These are phyloP conservation scores for Quercus glauca DNA, from an alignment of 306 rosid species.

Conservation along the genomic window DNA sequence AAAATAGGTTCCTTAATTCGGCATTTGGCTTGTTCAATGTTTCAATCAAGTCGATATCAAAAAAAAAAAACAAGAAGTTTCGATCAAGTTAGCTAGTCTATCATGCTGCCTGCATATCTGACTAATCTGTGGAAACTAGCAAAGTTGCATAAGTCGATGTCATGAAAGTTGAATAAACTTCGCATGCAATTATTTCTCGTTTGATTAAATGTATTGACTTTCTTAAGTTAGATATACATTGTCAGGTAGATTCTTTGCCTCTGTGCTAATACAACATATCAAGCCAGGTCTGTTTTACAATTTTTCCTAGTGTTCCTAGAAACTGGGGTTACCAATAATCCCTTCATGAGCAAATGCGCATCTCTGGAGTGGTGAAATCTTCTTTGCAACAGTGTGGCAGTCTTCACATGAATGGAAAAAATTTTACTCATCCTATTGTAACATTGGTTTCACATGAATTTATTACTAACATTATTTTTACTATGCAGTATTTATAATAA, in stretches of 20 bases:
- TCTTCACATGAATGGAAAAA: conserved; percentile 35
- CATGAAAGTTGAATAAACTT: background rate
- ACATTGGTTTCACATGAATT: too few species aligned
- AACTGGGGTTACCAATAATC: conserved; percentile 46
- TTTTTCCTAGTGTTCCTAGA: background rate
- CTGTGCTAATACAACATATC: background rate
- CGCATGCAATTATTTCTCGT: background rate
- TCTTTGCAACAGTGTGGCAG: conserved; percentile 48
- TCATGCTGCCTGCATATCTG: too few species aligned
- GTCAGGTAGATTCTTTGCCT: background rate
- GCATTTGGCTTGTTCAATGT: too few species aligned
- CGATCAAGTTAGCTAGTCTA: too few species aligned
- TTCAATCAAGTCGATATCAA: too few species aligned
- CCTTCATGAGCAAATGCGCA: conserved; percentile 51
- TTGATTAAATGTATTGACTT: background rate
- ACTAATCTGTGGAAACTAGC: too few species aligned
- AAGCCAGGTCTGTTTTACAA: background rate
- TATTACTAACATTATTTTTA: too few species aligned
- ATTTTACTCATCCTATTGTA: too few species aligned
- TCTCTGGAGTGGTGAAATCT: conserved; percentile 52
- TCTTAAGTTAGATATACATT: background rate
- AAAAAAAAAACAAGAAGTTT: too few species aligned
- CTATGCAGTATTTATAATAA: too few species aligned
- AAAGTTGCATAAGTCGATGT: background rate
- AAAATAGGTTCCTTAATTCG: too few species aligned